Evolutionary conservation across 169 alveolate species (phyloP), one percentile per base, ranked within the genome.

Genomic region (Plasmodium billcollinsi): DNA sequence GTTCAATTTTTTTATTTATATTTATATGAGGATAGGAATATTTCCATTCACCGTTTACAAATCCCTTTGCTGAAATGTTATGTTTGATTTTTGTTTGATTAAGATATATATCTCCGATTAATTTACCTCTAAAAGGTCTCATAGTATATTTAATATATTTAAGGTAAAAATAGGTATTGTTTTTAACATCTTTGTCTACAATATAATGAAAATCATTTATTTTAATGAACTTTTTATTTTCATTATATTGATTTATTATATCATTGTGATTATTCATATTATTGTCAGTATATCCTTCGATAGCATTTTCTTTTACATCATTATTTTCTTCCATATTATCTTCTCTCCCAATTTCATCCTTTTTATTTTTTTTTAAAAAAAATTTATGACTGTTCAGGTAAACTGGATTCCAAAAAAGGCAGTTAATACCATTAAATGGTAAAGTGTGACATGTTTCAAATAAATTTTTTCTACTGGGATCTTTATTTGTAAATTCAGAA

Each of bases 21-120:
- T 65, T 56, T 33, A 52, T 78, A 75, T 89, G 88, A 0, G 95
- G 95, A 39, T 61, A 74, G 24, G 95, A 71, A 80, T 88, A 92
- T 29, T 93, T 75, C 96, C 96, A 94, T 63, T 74, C 95, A 2
- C 96, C 96, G 56, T 95, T 92, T 56, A 94, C 74, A n/a, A 94
- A 59, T 14, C 96, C 96, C 18, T 90, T 63, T 52, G 96, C 89
- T 43, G 91, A 72, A 15, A 94, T 92, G 73, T 92, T 92, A 63
- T 66, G 33, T 71, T 88, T 20, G 6, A 94, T 63, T 59, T 92
- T 92, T 21, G 45, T 75, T 12, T 95, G 95, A 49, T 61, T 74
- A 56, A 76, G 33, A 90, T 94, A 94, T 18, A 94, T 50, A 61
- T 94, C 96, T 11, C 94, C 94, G 29, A 83, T 26, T 45, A 94